A percentile compares a stretch with the other conserved stretches of the same genome.
phyloP scores from a whole-genome alignment of 2,329 filamentous ascomycete genomes.

The Phialophora verrucosa region DNA sequence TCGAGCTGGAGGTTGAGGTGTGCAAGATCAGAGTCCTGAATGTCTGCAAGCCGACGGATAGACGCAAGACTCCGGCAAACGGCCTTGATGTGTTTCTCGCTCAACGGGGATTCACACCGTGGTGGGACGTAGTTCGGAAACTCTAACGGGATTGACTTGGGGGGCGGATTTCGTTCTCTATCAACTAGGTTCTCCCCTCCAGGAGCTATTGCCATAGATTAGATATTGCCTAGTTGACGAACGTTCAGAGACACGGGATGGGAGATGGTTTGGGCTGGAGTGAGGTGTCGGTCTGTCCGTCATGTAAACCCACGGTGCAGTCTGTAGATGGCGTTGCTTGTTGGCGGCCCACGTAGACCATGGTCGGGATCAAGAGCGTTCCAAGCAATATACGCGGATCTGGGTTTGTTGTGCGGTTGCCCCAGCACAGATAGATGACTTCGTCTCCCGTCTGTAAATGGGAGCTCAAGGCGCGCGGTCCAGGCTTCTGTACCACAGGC shows the following conservation, averaged over 20 bases:
- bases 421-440: background rate
- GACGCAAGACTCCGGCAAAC: slow-evolving; percentile 54
- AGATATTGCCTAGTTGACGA: slow-evolving; percentile 2
- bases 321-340: background rate
- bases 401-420: background rate
- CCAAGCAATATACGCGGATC: background rate
- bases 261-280: background rate
- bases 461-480: background rate
- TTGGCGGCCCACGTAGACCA: background rate
- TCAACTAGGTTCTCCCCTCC: slow-evolving; percentile 36
- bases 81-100: slow-evolving; percentile 45
- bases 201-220: slow-evolving; percentile 21
- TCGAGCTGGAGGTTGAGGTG: slow-evolving; percentile 51
- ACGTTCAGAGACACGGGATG: background rate
- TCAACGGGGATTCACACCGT: slow-evolving; percentile 44
- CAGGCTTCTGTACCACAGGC: background rate
- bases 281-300: background rate
- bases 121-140: slow-evolving; percentile 57
- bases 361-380: background rate
- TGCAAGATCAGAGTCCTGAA: slow-evolving; percentile 47
- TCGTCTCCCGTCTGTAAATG: background rate
- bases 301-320: background rate
- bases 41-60: slow-evolving; percentile 50
- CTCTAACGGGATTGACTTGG: slow-evolving; percentile 56
- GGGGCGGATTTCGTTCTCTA: slow-evolving; percentile 56